Evolutionary conservation across 140 eudicot genomes (phyloP), one percentile per base, ranked within the genome.

Genomic region (Flaveria floridana): DNA sequence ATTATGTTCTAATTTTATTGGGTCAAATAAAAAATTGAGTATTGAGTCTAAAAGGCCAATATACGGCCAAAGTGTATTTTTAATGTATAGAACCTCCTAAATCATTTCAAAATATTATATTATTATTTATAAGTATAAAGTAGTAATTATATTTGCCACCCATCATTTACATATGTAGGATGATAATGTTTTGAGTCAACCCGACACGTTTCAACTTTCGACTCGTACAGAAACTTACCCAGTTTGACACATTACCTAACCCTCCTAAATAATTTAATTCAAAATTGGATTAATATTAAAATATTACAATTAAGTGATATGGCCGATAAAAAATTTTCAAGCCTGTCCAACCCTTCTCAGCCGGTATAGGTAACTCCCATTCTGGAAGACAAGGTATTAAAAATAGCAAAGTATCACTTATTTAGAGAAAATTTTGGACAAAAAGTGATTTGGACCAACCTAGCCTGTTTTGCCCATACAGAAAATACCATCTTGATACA

Each of bases 51-150:
- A 19, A 4, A 8, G 64, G 34, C 1, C 34, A 23, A 15, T 20
- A 58, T 58, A 58, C 6, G 3, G 39, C 65, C 30, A 59, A 23
- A 3, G 6, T 59, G 7, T 23, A 59, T 10, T 59, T 59, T 59
- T 11, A 25, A 61, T 61, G 67, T 61, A 61, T 26, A 61, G 28
- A 61, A 61, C 7, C 67, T 25, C n/a, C 65, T 26, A 61, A 61
- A 25, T 13, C 11, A 14, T 61, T 1, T 13, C 42, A 61, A 12
- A 3, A 12, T 14, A 26, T 0, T 26, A 13, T 2, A 26, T 13
- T 61, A 12, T 26, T 26, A 23, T 23, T 23, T 23, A 23, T 23
- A 23, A 11, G 15, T 18, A 4, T 12, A 61, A 25, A 25, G 0
- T 61, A 13, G 20, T 65, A 65, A n/a, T 65, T 6, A 16, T 34